Evolutionary conservation across 331 rosid genomes (phyloP).

Genomic region (Quercus lobata): DNA sequence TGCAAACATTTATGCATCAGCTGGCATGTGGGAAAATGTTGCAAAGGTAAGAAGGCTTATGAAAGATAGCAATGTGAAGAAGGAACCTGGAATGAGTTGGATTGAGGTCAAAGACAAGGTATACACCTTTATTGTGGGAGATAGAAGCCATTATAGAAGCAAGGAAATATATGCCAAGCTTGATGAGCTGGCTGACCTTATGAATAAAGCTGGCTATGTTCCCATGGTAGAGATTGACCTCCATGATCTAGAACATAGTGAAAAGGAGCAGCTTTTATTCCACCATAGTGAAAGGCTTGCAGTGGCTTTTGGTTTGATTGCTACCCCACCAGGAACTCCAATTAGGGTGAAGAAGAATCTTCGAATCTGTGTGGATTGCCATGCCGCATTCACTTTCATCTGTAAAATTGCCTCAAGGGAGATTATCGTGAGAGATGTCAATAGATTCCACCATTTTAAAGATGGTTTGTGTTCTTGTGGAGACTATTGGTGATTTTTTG

Average conservation of each 20-base stretch:
- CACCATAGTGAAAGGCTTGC: conserved; percentile 92
- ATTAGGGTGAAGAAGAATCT: conserved; percentile 87
- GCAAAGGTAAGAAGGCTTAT: conserved; percentile 68
- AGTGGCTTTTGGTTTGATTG: conserved; percentile 78
- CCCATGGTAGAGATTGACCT: conserved; percentile 74
- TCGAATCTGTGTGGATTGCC: conserved; percentile 84
- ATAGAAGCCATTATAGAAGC: conserved; percentile 65
- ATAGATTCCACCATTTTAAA: conserved; percentile 87
- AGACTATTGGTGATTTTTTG: conserved; percentile 65
- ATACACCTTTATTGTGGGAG: conserved; percentile 73
- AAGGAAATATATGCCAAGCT: conserved; percentile 69
- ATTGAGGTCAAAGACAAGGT: conserved; percentile 71
- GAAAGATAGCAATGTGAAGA: conserved; percentile 73
- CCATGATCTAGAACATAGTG: conserved; percentile 64
- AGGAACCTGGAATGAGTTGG: conserved; percentile 97
- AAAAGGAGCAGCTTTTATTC: conserved; percentile 59
- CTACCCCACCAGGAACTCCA: conserved; percentile 65
- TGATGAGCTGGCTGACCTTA: conserved; percentile 46
- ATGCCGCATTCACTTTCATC: conserved; percentile 63
- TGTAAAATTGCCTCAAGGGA: conserved; percentile 62
- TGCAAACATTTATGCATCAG: conserved; percentile 85
- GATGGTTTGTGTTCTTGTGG: conserved; percentile 88
- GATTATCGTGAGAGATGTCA: conserved; percentile 74
- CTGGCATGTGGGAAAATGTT: conserved; percentile 77
- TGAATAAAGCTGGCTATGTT: conserved; percentile 69